Conservation (phyloP, 108 stramenopile species). For the Pseudonitzschia multiseries region DNA sequence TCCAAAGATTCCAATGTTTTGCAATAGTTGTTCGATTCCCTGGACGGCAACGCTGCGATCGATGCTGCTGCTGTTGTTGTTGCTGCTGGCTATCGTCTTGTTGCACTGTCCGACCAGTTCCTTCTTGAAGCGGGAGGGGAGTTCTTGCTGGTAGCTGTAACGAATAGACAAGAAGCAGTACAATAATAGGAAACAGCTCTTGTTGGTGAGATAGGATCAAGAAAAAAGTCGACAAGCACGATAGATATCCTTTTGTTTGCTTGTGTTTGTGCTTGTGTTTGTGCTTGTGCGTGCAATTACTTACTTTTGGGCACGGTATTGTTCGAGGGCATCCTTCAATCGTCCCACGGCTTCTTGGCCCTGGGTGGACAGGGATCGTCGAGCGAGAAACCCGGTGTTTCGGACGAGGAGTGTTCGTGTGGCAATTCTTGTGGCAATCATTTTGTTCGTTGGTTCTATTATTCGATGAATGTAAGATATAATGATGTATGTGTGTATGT, state of each 20-base stretch:
- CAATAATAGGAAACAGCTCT: not conserved
- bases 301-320: constrained; percentile 46
- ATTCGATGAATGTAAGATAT: no score
- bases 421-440: not conserved
- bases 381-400: not conserved
- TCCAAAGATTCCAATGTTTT: constrained; percentile 6
- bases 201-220: not conserved
- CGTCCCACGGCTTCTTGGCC: constrained; percentile 29
- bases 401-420: not conserved
- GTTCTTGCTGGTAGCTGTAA: constrained; percentile 42
- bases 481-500: no score
- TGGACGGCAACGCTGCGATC: not conserved
- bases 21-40: not conserved
- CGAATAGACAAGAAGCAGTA: not conserved
- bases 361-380: not conserved
- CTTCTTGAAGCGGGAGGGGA: constrained; percentile 58
- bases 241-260: not conserved
- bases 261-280: not conserved
- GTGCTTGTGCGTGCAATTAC: not conserved
- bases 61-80: not conserved
- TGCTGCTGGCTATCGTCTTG: not conserved
- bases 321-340: constrained; percentile 44
- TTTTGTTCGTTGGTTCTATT: not conserved
- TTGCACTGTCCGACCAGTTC: constrained; percentile 36
- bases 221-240: not conserved